Conservation (phyloP, 176 grass and related monocot genomes). For the Eragrostis curvula region DNA sequence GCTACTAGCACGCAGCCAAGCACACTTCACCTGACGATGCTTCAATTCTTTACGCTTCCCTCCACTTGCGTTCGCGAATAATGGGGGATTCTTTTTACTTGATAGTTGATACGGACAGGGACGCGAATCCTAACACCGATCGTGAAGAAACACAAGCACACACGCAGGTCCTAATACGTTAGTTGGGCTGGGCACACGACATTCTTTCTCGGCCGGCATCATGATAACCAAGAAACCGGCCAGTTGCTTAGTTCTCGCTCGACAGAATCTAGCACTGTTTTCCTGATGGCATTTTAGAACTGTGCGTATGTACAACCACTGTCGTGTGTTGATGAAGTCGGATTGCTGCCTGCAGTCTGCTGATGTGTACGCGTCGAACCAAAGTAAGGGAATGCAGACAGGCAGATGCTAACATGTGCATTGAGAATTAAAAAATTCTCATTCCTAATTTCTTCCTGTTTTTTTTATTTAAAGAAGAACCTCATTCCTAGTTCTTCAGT, state of each 20-base stretch:
- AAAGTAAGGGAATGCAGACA: not conserved
- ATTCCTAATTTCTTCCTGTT: not conserved
- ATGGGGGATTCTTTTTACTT: slow-evolving; percentile 29
- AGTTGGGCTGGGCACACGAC: not conserved
- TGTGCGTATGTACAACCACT: not conserved
- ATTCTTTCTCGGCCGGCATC: slow-evolving; percentile 25
- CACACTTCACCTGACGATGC: not conserved
- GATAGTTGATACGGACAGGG: slow-evolving; percentile 28
- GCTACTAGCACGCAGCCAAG: not conserved
- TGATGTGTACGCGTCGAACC: not conserved
- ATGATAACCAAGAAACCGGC: not conserved
- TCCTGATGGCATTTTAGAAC: slow-evolving; percentile 6
- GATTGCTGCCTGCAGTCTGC: not conserved
- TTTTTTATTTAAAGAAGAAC: not conserved
- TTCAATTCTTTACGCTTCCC: not conserved
- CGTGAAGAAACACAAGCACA: not conserved
- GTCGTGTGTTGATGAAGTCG: slow-evolving; percentile 5
- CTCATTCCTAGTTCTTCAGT: not conserved
- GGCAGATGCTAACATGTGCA: not conserved
- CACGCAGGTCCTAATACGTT: slow-evolving; percentile 1
- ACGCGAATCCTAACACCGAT: slow-evolving; percentile 42
- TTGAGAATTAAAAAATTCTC: not conserved
- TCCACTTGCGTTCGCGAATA: not conserved
- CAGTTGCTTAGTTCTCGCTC: not conserved
- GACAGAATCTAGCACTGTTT: slow-evolving; percentile 26